Percentiles rank a stretch among this genome's conserved stretches.
Evolutionary conservation across 2,329 filamentous ascomycete species (phyloP).

Genomic region (Arthrobotrys pseudoclavata): DNA sequence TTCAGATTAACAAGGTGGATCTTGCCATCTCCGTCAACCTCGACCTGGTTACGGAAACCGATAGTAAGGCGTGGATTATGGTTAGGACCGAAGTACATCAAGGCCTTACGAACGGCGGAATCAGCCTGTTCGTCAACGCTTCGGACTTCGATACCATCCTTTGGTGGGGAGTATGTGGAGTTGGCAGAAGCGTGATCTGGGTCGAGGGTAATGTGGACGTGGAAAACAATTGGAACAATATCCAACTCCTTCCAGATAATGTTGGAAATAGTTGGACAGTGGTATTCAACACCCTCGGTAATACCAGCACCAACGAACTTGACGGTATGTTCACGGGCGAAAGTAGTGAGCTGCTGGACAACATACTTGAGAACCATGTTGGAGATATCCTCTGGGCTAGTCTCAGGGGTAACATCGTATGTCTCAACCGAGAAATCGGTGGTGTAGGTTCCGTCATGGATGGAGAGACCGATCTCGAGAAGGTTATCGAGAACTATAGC

Average conservation of each 20-base stretch:
- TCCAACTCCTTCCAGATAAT: constrained; percentile 82
- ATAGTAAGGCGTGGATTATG: constrained; percentile 77
- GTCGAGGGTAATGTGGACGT: constrained; percentile 63
- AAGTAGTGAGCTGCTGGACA: constrained; percentile 56
- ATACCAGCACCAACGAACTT: constrained; percentile 84
- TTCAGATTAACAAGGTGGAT: constrained; percentile 72
- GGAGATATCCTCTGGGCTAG: constrained; percentile 68
- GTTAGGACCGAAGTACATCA: constrained; percentile 82
- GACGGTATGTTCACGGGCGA: constrained; percentile 72
- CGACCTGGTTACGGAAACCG: constrained; percentile 77
- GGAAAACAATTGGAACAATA: constrained; percentile 78
- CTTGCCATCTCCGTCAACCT: constrained; percentile 77
- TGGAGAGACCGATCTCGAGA: constrained; percentile 75
- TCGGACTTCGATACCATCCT: constrained; percentile 64
- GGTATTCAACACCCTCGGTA: constrained; percentile 72
- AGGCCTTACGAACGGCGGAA: constrained; percentile 82
- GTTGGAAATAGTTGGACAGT: constrained; percentile 76
- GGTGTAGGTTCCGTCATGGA: constrained; percentile 81
- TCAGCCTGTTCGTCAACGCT: constrained; percentile 84
- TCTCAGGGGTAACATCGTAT: constrained; percentile 68
- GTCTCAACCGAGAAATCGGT: constrained; percentile 78
- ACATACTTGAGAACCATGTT: constrained; percentile 73
- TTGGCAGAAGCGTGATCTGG: constrained; percentile 53
- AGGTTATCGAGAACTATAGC: constrained; percentile 70
- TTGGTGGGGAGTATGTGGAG: constrained; percentile 66